These are phyloP conservation scores for Aspergillus cejpii DNA, from an alignment of 2,329 filamentous ascomycete species.

Conservation along the genomic window DNA sequence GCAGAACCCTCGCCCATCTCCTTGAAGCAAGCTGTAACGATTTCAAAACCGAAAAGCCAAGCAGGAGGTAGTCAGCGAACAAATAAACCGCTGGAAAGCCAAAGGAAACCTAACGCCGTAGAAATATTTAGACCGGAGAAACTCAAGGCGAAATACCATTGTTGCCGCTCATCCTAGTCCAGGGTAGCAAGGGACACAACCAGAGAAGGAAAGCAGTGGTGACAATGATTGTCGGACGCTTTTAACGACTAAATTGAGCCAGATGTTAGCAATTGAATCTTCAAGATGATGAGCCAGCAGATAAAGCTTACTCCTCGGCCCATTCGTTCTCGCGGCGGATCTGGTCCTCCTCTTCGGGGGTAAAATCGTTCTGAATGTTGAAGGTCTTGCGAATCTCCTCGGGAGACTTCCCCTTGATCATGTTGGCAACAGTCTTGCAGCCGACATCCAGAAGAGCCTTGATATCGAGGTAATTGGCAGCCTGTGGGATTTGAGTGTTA, in stretches of 20 bases:
- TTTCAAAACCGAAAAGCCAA: background rate
- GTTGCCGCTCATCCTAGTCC: conserved; percentile 1
- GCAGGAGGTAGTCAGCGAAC: conserved; percentile 1
- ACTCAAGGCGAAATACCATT: conserved; percentile 2
- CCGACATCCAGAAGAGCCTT: conserved; percentile 96
- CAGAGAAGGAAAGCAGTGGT: background rate
- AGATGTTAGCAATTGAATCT: conserved; percentile 7
- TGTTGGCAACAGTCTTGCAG: conserved; percentile 99
- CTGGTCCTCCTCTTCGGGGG: conserved; percentile 97
- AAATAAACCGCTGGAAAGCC: conserved; percentile 11
- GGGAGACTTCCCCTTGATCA: conserved; percentile 99
- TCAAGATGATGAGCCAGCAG: background rate
- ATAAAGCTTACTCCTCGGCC: conserved; percentile 64
- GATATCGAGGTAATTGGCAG: conserved; percentile 98
- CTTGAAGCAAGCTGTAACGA: background rate
- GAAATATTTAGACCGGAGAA: conserved; percentile 8
- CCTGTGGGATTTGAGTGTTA: conserved; percentile 46
- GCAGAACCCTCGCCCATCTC: background rate
- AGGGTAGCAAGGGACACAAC: too few relatives aligned
- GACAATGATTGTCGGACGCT: background rate
- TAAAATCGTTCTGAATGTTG: conserved; percentile 99
- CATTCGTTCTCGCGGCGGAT: conserved; percentile 88
- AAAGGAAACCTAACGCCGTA: conserved; percentile 20
- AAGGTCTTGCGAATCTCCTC: conserved; percentile 99
- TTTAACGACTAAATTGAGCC: conserved; percentile 45